These are phyloP conservation scores for Syzygium aqueum DNA, from an alignment of 345 rosid species.

Conservation along the genomic window DNA sequence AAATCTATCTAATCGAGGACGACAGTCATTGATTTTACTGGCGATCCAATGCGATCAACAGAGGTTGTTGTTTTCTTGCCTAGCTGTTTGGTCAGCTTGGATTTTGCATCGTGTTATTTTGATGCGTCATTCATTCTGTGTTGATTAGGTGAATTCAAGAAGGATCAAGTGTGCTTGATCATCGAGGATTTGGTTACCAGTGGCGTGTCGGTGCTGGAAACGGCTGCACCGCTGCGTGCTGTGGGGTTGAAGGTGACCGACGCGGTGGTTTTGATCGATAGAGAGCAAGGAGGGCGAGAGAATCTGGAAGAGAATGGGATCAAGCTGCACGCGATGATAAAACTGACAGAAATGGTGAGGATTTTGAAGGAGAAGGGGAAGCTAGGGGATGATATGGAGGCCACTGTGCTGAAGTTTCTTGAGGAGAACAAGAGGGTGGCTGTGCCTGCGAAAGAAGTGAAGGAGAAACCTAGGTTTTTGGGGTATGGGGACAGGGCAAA, in stretches of 20 bases:
- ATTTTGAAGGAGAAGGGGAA: slow-evolving; percentile 77
- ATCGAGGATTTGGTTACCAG: slow-evolving; percentile 90
- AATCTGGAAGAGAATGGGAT: slow-evolving; percentile 70
- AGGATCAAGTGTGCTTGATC: slow-evolving; percentile 50
- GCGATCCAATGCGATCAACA: not conserved
- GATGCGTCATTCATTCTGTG: not conserved
- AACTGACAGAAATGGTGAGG: slow-evolving; percentile 76
- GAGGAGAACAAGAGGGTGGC: slow-evolving; percentile 72
- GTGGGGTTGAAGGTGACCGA: slow-evolving; percentile 76
- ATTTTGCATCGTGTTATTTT: not conserved
- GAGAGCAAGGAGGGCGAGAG: slow-evolving; percentile 95
- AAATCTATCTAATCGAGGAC: not conserved
- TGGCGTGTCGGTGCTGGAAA: slow-evolving; percentile 89
- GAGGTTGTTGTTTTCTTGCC: not conserved
- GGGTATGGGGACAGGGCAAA: slow-evolving; percentile 58
- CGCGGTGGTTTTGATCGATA: slow-evolving; percentile 82
- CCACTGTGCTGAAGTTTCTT: slow-evolving; percentile 48
- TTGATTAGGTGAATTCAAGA: slow-evolving; percentile 21
- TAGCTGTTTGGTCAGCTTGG: not conserved
- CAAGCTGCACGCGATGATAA: slow-evolving; percentile 59
- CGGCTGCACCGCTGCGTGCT: slow-evolving; percentile 68
- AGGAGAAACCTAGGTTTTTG: slow-evolving; percentile 33
- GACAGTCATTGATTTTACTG: not conserved
- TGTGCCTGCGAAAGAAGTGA: slow-evolving; percentile 40
- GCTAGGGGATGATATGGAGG: slow-evolving; percentile 55